Percentiles rank a stretch among this genome's conserved stretches.
Conservation (phyloP, 1,284 basidiomycete genomes). For the Malassezia slooffiae region DNA sequence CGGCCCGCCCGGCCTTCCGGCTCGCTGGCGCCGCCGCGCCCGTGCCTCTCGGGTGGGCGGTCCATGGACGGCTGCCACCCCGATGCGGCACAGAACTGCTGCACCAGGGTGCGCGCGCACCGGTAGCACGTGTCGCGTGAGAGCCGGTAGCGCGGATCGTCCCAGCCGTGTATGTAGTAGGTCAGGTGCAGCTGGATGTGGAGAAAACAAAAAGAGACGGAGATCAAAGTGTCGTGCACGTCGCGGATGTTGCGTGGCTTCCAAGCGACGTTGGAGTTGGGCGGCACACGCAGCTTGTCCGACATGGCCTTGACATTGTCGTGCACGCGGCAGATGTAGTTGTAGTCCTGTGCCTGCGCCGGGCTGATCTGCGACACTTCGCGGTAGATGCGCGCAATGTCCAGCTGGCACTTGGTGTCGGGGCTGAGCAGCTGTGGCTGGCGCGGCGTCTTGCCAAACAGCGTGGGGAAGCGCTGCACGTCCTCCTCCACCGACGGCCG, state of each 20-base stretch:
- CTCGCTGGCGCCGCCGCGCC: slow-evolving; percentile 10
- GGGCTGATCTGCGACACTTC: slow-evolving; percentile 24
- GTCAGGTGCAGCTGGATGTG: slow-evolving; percentile 25
- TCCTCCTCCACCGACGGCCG: slow-evolving; percentile 3
- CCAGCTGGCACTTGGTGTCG: slow-evolving; percentile 1
- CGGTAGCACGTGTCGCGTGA: slow-evolving; percentile 34
- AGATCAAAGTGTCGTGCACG: slow-evolving; percentile 4
- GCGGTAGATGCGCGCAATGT: slow-evolving; percentile 21
- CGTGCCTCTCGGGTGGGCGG: slow-evolving; percentile 21
- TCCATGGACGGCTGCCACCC: slow-evolving; percentile 28
- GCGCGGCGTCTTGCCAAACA: slow-evolving; percentile 12
- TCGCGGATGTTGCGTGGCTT: slow-evolving; percentile 3
- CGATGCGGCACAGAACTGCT: slow-evolving; percentile 31
- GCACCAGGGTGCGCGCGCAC: slow-evolving; percentile 25
- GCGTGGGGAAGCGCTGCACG: slow-evolving; percentile 5
- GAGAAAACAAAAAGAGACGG: background rate
- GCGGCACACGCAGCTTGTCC: slow-evolving; percentile 11
- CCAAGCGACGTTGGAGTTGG: background rate
- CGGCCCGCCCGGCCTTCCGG: slow-evolving; percentile 20
- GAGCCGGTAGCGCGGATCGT: slow-evolving; percentile 23
- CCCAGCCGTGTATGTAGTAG: slow-evolving; percentile 39
- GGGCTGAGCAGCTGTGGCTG: slow-evolving; percentile 13
- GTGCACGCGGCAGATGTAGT: slow-evolving; percentile 26
- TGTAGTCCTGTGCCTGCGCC: slow-evolving; percentile 24
- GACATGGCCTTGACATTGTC: slow-evolving; percentile 24